Evolutionary conservation across 441 rosid species (phyloP).

Genomic region (Populus tomentosa): DNA sequence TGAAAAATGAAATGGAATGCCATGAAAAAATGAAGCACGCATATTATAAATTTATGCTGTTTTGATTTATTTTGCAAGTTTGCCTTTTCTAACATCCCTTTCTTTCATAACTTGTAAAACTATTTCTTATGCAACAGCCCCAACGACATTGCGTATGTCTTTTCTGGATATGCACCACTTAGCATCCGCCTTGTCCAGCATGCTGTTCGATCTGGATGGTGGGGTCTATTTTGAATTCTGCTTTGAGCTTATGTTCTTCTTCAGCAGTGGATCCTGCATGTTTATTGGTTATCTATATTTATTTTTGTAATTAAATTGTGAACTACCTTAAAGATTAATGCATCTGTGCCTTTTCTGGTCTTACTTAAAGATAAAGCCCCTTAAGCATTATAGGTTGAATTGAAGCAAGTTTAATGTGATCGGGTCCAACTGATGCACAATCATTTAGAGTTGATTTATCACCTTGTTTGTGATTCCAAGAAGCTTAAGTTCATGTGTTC

Average conservation of each 20-base stretch:
- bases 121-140: conserved; percentile 58
- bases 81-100: neutral
- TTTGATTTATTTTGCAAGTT: neutral
- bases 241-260: conserved; percentile 1
- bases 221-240: conserved; percentile 32
- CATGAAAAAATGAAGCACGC: neutral
- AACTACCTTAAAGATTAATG: neutral
- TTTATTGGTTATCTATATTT: neutral
- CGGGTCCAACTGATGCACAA: neutral
- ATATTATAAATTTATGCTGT: neutral
- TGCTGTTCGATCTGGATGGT: conserved; percentile 98
- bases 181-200: conserved; percentile 93
- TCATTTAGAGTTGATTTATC: neutral
- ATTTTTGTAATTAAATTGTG: neutral
- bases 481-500: neutral
- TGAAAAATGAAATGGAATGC: neutral
- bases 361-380: neutral
- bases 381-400: neutral
- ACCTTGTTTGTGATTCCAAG: neutral
- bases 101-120: conserved; percentile 13
- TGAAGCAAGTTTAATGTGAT: neutral
- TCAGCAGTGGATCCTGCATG: neutral
- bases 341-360: neutral
- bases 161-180: conserved; percentile 97
- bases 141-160: conserved; percentile 82